phyloP scores from a whole-genome alignment of 2,329 filamentous ascomycete genomes.

The Xylariaceae sp. region DNA sequence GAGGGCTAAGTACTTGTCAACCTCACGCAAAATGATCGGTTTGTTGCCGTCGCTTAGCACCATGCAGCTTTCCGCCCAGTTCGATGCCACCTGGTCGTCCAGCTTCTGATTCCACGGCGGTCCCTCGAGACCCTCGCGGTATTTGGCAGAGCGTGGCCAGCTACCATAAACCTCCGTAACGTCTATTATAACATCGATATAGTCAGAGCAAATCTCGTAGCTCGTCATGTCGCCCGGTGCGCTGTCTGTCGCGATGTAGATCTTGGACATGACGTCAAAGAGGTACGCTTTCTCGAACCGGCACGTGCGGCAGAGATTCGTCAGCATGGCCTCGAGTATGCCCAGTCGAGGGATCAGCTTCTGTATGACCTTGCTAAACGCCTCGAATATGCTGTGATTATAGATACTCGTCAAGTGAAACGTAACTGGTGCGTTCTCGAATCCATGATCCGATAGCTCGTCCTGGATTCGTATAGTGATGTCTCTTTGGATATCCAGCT shows the following conservation, averaged over 20 bases:
- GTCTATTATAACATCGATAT: slow-evolving; percentile 98
- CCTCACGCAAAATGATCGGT: slow-evolving; percentile 71
- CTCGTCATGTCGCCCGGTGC: slow-evolving; percentile 92
- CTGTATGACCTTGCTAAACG: slow-evolving; percentile 97
- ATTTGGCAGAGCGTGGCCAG: slow-evolving; percentile 65
- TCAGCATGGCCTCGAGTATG: slow-evolving; percentile 91
- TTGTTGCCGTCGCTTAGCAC: slow-evolving; percentile 68
- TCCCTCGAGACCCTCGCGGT: slow-evolving; percentile 62
- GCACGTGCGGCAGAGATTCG: slow-evolving; percentile 90
- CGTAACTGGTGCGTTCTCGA: slow-evolving; percentile 90
- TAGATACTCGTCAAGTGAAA: slow-evolving; percentile 98
- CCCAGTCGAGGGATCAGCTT: slow-evolving; percentile 93
- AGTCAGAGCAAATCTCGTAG: slow-evolving; percentile 98
- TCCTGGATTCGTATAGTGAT: slow-evolving; percentile 97
- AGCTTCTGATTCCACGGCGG: slow-evolving; percentile 66
- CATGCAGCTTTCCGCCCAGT: slow-evolving; percentile 71
- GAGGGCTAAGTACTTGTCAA: slow-evolving; percentile 76
- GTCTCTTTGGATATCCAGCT: slow-evolving; percentile 93
- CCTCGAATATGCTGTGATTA: slow-evolving; percentile 97
- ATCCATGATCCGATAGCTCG: slow-evolving; percentile 89
- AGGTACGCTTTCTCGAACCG: slow-evolving; percentile 98
- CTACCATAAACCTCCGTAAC: slow-evolving; percentile 92
- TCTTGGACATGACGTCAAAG: slow-evolving; percentile 97
- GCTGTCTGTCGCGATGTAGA: slow-evolving; percentile 96
- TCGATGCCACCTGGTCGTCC: slow-evolving; percentile 69